Evolutionary conservation across 2,329 filamentous ascomycete genomes (phyloP), one percentile per base, ranked within the genome.

Genomic region (Orbilia javanica): DNA sequence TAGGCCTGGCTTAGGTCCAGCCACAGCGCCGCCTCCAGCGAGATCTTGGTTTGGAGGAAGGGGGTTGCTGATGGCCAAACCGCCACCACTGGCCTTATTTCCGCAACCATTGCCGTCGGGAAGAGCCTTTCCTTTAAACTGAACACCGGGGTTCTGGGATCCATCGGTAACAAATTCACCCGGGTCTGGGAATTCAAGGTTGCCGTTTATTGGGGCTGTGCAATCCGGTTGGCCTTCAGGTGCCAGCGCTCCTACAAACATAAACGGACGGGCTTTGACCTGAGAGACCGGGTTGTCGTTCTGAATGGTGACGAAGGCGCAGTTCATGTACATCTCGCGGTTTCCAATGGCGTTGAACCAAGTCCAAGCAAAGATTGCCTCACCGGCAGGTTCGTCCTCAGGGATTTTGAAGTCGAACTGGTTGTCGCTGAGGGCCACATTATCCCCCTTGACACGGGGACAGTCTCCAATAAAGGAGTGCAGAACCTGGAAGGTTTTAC

Each of bases 271-370:
- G 13, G 22, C 4, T 27, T 18, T 64, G 18, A 27, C 8, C 22
- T 48, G 18, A 18, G 55, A 15, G 11, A 34, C 48, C 1, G 63
- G 46, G 18, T 66, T 69, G 60, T 84, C 83, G 29, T 84, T 84
- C 68, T 83, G 84, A 82, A 94, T 90, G 79, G 88, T 89, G 81
- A 94, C 88, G 64, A 88, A 86, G 6, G 92, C 92, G 82, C 93
- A 96, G 85, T 93, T 93, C 91, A 93, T 93, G 87, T 96, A 96
- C 88, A 92, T 92, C 83, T 95, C 92, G 57, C 92, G 88, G 85
- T 94, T 94, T 27, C 92, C 92, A 46, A 91, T 84, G 80, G 89
- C 86, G 86, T 93, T 93, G 85, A 92, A 91, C 91, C 91, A 93
- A 27, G 89, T 90, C 93, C 93, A 82, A 10, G 81, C 65, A 34